Percentiles rank a stretch among this genome's conserved stretches.
Conservation (phyloP, 140 eudicot species). For the Flaveria floridana region DNA sequence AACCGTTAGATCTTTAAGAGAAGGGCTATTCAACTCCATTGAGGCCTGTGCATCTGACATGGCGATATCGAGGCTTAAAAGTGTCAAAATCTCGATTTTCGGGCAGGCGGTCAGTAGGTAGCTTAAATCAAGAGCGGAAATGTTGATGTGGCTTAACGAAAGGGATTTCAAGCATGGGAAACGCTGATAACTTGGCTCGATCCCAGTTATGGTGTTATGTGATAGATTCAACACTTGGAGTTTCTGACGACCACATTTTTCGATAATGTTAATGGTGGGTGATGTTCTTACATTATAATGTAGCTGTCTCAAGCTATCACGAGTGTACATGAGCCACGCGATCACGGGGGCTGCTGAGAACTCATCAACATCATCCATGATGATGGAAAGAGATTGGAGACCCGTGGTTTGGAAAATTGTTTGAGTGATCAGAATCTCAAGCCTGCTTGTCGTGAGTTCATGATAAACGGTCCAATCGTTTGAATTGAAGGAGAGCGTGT, state of each 20-base stretch:
- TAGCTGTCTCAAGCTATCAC: constrained; percentile 59
- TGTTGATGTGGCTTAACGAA: constrained; percentile 63
- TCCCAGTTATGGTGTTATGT: constrained; percentile 66
- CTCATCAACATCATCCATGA: constrained; percentile 89
- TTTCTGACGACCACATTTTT: constrained; percentile 74
- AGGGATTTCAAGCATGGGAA: constrained; percentile 66
- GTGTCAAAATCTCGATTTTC: constrained; percentile 59
- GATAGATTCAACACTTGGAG: constrained; percentile 61
- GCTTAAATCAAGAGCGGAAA: constrained; percentile 77
- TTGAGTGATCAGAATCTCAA: constrained; percentile 74
- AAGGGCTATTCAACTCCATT: constrained; percentile 62
- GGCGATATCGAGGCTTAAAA: constrained; percentile 68
- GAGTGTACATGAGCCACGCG: constrained; percentile 91
- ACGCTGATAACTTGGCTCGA: constrained; percentile 72
- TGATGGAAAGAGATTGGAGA: constrained; percentile 61
- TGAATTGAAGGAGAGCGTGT: constrained; percentile 65
- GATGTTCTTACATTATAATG: constrained; percentile 71
- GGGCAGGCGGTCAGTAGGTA: constrained; percentile 76
- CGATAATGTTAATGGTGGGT: constrained; percentile 66
- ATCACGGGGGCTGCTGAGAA: constrained; percentile 85
- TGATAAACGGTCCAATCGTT: constrained; percentile 79
- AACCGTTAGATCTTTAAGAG: constrained; percentile 60
- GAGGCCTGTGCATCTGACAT: constrained; percentile 81
- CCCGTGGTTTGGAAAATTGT: constrained; percentile 76
- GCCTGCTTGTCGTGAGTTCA: constrained; percentile 60